Base-by-base conservation (phyloP, 139 green algal genomes). In the Coelastrella sp. region DNA sequence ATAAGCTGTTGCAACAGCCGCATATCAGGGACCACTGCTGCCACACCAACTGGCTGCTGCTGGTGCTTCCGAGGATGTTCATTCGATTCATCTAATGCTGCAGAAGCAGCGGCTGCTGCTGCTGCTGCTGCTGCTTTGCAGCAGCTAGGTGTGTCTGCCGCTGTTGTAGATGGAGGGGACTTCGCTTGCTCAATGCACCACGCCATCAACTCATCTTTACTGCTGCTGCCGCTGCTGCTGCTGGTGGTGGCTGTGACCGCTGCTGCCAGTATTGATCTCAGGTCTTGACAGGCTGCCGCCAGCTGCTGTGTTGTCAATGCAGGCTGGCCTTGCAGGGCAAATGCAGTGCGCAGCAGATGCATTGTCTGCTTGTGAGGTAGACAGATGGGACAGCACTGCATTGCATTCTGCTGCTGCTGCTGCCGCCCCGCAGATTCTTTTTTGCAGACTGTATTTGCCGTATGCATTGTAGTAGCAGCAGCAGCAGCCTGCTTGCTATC, bases 141-240 rank as follows among this genome's bases (percentile, higher is more conserved):
- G 17, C n/a, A 2, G 13, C 30, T 30, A 71, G 11, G 32, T 9
- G 40, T 40, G 11, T 19, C 30, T 27, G 30, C 3, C 40, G 27
- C 62, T 27, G 53, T 30, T 71, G 59, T n/a, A n/a, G n/a, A n/a
- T 35, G 13, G 30, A 30, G 1, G 19, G 59, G 23, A 17, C 2
- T 13, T 67, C 23, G 19, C 19, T 30, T 21, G 13, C 59, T 67
- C 19, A 9, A 21, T 35, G 59, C 59, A 67, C 6, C 21, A 67
- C 13, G 25, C 25, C 59, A 30, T 6, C n/a, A 40, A 41, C 17
- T 19, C 27, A 21, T 43, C 30, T 41, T 19, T 32, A 6, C 62
- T 71, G 30, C 32, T 71, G 53, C 53, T 64, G 53, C 53, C 30
- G 53, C 53, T 63, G 53, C 53, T 63, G 19, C 53, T 63, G 53